Evolutionary conservation across 805 yeast species (phyloP), one percentile per base, ranked within the genome.

Genomic region (Maudiozyma bulderi): DNA sequence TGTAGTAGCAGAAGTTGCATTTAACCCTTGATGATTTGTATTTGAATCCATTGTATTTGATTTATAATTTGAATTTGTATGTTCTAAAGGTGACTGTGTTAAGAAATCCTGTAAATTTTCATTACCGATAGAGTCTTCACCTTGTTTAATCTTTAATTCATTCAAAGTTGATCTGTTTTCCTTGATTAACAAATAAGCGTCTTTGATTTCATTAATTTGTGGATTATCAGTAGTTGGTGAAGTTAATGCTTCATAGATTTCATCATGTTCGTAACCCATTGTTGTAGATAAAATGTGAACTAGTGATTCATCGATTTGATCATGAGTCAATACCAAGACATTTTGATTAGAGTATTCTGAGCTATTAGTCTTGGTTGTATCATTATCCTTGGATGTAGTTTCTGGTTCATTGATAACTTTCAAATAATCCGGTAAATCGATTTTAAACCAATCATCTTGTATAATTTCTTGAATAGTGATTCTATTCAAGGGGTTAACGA

Each of bases 381-480:
- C 8, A 11, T 8, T 15, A 15, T 20, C 28, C n/a, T 6, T 26
- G 4, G 10, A 8, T 6, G 48, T 35, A 43, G 55, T 49, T 65
- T 48, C 47, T 8, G 43, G 49, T 39, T 57, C 50, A 26, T 59
- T 59, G 5, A 57, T 59, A 6, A 93, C 87, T 48, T 82, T 70
- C 52, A 90, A 74, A 61, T 88, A 87, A 33, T 83, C 88, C 32
- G 91, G 86, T 54, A 91, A 78, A 48, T 79, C 88, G 9, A 78
- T 79, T 56, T 80, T 82, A 69, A 90, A 90, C 98, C 98, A 90
- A 54, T 86, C 90, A 64, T 91, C 96, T 61, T 88, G 84, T 83
- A 89, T 81, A 43, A 91, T 87, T 64, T 87, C 96, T 60, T 82
- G 87, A 44, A 91, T 87, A 10, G 96, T 89, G 52, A 91, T 90